Base-by-base conservation (phyloP, 805 yeast genomes). In the Ogataea zsoltii region DNA sequence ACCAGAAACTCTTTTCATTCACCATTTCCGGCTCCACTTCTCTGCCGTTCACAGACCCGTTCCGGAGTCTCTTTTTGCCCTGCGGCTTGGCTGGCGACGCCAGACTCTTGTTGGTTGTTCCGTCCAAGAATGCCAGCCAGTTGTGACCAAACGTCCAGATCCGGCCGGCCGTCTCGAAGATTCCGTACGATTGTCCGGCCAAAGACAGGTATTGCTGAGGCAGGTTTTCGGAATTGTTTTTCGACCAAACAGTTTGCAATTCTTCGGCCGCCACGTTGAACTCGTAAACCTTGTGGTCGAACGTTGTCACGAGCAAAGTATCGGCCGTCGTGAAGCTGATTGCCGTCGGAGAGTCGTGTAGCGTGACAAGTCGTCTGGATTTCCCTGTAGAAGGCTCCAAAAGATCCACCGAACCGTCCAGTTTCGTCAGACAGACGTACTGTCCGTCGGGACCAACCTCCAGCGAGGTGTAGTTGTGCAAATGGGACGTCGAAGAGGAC, bases 71-170 rank as follows among this genome's bases (percentile, higher is more conserved):
- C 54, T 55, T 65, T 56, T 52, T 62, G 56, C 46, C 55, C 46
- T 43, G 58, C 40, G 25, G 55, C 56, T 33, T 68, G 21, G 62
- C 62, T 16, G 67, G 62, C 21, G 66, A 32, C 54, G 50, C 65
- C 25, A 21, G 25, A 30, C 43, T 62, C 41, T 82, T 63, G 57
- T 84, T 79, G 42, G 72, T 61, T 7, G 74, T 63, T 52, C 87
- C 66, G 63, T 92, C 92, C 40, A 92, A 75, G 62, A 77, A 86
- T 3, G 85, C 77, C 13, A 91, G 54, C 96, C 96, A 92, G 41
- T 78, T 78, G 16, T 86, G 74, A 1, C 97, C 96, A 79, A 88
- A 90, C n/a, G 89, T 66, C 97, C 97, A 92, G 13, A 85, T 68
- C 45, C 79, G 72, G 16, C 54, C 57, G 1, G 66, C 53, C 28